Evolutionary conservation across 1,139 yeast species (phyloP), one percentile per base, ranked within the genome.

Genomic region (Yamadazyma epiphylla): DNA sequence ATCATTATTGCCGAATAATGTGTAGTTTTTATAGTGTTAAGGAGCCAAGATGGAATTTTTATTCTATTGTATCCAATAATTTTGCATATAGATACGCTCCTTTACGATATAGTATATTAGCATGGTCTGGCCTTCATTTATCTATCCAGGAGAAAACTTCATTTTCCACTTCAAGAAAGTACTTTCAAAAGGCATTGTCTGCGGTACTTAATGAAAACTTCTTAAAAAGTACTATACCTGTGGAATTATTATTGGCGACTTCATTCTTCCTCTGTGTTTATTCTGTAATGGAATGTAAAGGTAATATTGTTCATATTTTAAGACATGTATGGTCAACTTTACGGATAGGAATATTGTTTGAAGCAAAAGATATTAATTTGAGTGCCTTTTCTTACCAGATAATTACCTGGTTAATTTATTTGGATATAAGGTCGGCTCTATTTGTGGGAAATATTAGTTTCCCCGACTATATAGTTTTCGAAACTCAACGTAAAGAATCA

Each of bases 41-140:
- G 20, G 33, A 31, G 6, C 33, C 33, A 3, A 19, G 27, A 20
- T 31, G 33, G 33, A 31, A 31, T 21, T 27, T 31, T 12, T 31
- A 31, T 16, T 27, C 31, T 4, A 25, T 31, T 15, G 27, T 31
- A 10, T 28, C 33, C n/a, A 22, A 23, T 13, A 5, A 19, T 11
- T 31, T 22, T 9, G 33, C 33, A n/a, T 31, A 31, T 19, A 31
- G 33, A 28, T 31, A 27, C 25, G 15, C 24, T 5, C 33, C 33
- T 5, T 24, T 31, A 9, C 16, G 22, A 19, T 19, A 31, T 15
- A 31, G 33, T 14, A 11, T 31, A n/a, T 15, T 31, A 10, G 33
- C 33, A 5, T 31, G 33, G 33, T 23, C 33, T 4, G 21, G 31
- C 4, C 27, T 31, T 15, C 33, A 31, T 24, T 20, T 31, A n/a